Percentiles rank a stretch among this genome's conserved stretches.
Conservation (phyloP, 495 filamentous ascomycete species). For the Haplographium delicatum region DNA sequence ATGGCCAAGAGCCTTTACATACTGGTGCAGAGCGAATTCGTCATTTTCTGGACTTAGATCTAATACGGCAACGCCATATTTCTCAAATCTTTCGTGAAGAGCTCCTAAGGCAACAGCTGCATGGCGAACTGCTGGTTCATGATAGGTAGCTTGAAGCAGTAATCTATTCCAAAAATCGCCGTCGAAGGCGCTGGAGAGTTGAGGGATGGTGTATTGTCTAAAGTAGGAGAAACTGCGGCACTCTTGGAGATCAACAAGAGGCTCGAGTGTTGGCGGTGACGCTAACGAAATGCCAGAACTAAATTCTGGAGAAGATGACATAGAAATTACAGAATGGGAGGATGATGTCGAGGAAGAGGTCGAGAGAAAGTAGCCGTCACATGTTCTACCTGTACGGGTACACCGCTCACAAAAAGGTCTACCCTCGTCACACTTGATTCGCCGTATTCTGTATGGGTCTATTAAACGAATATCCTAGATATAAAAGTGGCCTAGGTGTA, state of each 20-base stretch:
- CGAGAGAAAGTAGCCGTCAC: slow-evolving; percentile 3
- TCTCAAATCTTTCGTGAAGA: not conserved
- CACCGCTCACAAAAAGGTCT: slow-evolving; percentile 8
- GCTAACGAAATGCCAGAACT: not conserved
- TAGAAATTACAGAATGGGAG: not conserved
- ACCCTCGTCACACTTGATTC: slow-evolving; percentile 22
- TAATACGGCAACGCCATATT: not conserved
- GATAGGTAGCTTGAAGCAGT: slow-evolving; percentile 26
- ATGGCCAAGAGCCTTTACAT: not conserved
- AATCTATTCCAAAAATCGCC: slow-evolving; percentile 41
- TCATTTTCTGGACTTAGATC: not conserved
- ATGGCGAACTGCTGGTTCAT: slow-evolving; percentile 8
- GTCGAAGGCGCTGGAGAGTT: slow-evolving; percentile 41
- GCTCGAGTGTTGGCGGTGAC: not conserved
- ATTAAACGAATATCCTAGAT: too few relatives aligned
- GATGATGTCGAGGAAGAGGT: not conserved
- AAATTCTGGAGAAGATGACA: too few relatives aligned
- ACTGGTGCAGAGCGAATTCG: slow-evolving; percentile 6
- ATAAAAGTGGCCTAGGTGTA: not conserved
- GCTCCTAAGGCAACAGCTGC: slow-evolving; percentile 10
- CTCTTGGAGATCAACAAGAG: slow-evolving; percentile 18
- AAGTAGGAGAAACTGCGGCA: slow-evolving; percentile 34
- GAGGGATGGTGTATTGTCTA: slow-evolving; percentile 31
- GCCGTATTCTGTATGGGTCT: slow-evolving; percentile 5
- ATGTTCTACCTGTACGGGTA: slow-evolving; percentile 10